phyloP scores from a whole-genome alignment of 1,139 yeast genomes.

The Magnusiomyces clavatus region DNA sequence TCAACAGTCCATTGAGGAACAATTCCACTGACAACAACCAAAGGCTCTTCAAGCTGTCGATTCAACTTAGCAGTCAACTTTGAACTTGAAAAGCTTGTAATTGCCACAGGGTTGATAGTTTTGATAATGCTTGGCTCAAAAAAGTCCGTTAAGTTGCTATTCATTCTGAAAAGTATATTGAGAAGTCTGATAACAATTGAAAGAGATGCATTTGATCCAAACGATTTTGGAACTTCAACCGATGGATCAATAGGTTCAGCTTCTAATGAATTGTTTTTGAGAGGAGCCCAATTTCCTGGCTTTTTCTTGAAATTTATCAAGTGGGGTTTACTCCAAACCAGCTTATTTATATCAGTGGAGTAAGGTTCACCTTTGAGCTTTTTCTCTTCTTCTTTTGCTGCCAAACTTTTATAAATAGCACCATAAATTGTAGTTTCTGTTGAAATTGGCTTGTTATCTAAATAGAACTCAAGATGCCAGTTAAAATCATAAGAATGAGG shows the following conservation, averaged over 20 bases:
- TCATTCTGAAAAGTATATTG: slow-evolving; percentile 45
- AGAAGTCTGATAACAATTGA: slow-evolving; percentile 49
- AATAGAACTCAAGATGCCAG: slow-evolving; percentile 51
- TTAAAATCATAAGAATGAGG: slow-evolving; percentile 21
- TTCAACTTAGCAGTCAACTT: slow-evolving; percentile 81
- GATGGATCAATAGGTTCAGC: slow-evolving; percentile 31
- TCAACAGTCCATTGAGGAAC: slow-evolving; percentile 81
- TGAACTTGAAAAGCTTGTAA: slow-evolving; percentile 57
- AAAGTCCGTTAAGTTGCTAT: slow-evolving; percentile 30
- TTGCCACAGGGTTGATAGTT: slow-evolving; percentile 1
- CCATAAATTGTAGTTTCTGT: slow-evolving; percentile 73
- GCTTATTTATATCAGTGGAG: slow-evolving; percentile 38
- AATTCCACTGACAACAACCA: slow-evolving; percentile 80
- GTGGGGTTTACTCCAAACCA: slow-evolving; percentile 53
- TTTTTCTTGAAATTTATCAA: slow-evolving; percentile 46
- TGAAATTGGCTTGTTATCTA: slow-evolving; percentile 56
- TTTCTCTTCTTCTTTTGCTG: slow-evolving; percentile 25
- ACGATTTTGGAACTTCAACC: slow-evolving; percentile 26
- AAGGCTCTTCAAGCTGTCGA: slow-evolving; percentile 82
- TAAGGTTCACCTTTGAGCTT: slow-evolving; percentile 6
- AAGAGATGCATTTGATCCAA: slow-evolving; percentile 40
- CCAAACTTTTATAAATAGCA: slow-evolving; percentile 55
- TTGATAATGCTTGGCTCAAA: slow-evolving; percentile 6
- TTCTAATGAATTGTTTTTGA: slow-evolving; percentile 20
- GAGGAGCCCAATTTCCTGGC: slow-evolving; percentile 21